phyloP scores from a whole-genome alignment of 495 filamentous ascomycete species.

The Penicillium pulvis region DNA sequence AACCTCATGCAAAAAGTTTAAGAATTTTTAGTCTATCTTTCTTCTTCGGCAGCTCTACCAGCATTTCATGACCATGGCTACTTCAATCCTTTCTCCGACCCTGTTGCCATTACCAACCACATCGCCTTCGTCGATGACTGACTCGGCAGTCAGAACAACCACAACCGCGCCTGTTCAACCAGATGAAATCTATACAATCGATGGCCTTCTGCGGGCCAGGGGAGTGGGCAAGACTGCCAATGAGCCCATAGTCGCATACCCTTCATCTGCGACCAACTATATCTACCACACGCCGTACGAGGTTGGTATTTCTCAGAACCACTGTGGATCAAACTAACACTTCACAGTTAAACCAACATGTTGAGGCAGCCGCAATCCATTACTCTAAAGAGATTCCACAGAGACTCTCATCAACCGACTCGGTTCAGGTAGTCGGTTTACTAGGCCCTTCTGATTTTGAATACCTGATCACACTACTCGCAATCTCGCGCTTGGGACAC shows the following conservation, averaged over 20 bases:
- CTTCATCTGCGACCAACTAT: slow-evolving; percentile 32
- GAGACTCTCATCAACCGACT: slow-evolving; percentile 29
- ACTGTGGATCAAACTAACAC: slow-evolving; percentile 2
- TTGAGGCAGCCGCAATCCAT: slow-evolving; percentile 32
- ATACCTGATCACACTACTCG: slow-evolving; percentile 45
- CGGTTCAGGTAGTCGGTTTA: slow-evolving; percentile 44
- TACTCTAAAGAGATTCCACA: slow-evolving; percentile 23
- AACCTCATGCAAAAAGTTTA: no score
- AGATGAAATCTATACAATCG: slow-evolving; percentile 26
- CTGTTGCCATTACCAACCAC: not conserved
- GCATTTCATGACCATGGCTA: slow-evolving; percentile 5
- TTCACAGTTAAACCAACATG: slow-evolving; percentile 31
- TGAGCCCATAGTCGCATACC: slow-evolving; percentile 36
- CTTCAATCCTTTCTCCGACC: slow-evolving; percentile 4
- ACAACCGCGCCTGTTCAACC: not conserved
- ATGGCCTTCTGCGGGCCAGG: slow-evolving; percentile 32
- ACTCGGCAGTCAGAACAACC: not conserved
- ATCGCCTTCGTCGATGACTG: not conserved
- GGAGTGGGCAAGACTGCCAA: slow-evolving; percentile 24
- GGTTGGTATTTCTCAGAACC: slow-evolving; percentile 6
- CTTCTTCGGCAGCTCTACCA: not conserved
- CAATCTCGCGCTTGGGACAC: slow-evolving; percentile 47
- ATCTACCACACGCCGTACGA: slow-evolving; percentile 37
- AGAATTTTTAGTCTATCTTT: no score
- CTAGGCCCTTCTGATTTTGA: slow-evolving; percentile 47